These are phyloP conservation scores for Nitzschia inconspicua DNA, from an alignment of 108 stramenopile species.

Conservation along the genomic window DNA sequence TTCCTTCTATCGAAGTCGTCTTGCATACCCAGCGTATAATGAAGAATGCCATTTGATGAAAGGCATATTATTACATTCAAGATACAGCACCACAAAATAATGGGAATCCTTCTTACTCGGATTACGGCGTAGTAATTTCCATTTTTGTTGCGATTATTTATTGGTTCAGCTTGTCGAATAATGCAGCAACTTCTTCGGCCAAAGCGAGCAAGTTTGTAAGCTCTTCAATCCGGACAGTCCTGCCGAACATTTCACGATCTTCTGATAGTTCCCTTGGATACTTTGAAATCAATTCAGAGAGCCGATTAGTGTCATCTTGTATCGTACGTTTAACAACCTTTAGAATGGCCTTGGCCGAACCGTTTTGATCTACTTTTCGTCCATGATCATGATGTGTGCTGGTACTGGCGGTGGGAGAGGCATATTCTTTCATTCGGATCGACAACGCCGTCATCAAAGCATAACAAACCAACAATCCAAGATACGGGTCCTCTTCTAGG, in stretches of 20 bases:
- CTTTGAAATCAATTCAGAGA: neutral
- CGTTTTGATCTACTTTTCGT: neutral
- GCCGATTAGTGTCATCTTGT: neutral
- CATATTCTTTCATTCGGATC: slow-evolving; percentile 26
- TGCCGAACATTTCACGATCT: slow-evolving; percentile 40
- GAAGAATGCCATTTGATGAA: too few species aligned
- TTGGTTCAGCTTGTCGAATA: too few species aligned
- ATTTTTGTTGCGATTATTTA: too few species aligned
- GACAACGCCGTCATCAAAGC: slow-evolving; percentile 41
- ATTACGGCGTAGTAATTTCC: too few species aligned
- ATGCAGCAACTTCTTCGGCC: too few species aligned
- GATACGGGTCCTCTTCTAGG: slow-evolving; percentile 55
- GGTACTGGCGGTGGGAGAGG: neutral
- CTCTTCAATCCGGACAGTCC: slow-evolving; percentile 56
- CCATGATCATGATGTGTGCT: neutral
- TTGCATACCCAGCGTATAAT: too few species aligned
- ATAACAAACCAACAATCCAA: slow-evolving; percentile 61
- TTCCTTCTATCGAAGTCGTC: too few species aligned
- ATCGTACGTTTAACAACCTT: neutral
- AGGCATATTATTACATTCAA: too few species aligned
- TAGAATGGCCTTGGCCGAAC: neutral
- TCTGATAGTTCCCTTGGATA: neutral
- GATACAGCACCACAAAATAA: too few species aligned
- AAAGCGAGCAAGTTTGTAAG: neutral
- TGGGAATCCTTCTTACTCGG: too few species aligned